Evolutionary conservation across 1,139 yeast species (phyloP), one percentile per base, ranked within the genome.

Genomic region (Yamadazyma blattariae): DNA sequence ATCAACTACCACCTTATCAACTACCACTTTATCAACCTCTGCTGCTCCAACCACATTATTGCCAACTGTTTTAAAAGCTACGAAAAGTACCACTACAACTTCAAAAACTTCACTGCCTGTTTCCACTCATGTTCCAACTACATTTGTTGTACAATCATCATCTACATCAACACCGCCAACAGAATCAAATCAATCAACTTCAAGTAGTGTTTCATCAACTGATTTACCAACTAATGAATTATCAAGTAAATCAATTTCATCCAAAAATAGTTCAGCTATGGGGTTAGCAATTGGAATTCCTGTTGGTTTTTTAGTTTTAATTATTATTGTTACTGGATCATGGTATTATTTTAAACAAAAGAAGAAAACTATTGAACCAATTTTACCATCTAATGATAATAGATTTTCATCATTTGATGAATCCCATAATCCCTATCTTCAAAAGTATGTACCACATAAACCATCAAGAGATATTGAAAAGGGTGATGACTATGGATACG

Each of bases 261-360:
- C 35, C n/a, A n/a, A n/a, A n/a, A 29, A 33, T 17, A 49, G 57
- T 5, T 29, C 50, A 6, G 56, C 57, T 9, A 47, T 67, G 15
- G 74, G 74, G 0, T 49, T 69, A 35, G 71, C 73, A 3, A 51
- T 70, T 6, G 74, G 74, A 0, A 57, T 70, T n/a, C 75, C 75
- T 3, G 46, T 66, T 6, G 69, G 70, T 0, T 46, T 64, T 5
- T 47, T 67, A 11, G 48, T 52, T 0, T 17, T 66, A 3, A 51
- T 65, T 18, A 41, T 57, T 1, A 33, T 59, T 3, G 50, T 52
- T 3, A 46, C 57, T 5, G 51, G 58, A 5, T 48, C 49, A 8
- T 57, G 51, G 51, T 39, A 34, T 25, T 47, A 45, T 31, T 34
- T 45, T 12, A 44, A 38, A 31, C 27, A 34, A 13, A 45, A 40